phyloP scores from a whole-genome alignment of 1,284 basidiomycete species.

The Trametes hirsuta region DNA sequence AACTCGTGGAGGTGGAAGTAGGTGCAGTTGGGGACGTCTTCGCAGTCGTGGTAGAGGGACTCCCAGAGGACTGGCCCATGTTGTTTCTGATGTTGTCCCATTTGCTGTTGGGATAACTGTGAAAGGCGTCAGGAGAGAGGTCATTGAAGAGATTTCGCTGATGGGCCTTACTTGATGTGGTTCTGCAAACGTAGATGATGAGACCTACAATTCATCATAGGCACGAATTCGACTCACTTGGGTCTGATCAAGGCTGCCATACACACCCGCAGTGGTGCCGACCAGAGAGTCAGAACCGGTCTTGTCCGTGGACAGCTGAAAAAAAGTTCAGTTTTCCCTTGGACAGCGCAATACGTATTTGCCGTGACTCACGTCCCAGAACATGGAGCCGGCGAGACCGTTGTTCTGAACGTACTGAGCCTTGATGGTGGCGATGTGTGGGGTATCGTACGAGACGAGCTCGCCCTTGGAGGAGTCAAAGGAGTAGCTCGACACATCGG shows the following conservation, averaged over 20 bases:
- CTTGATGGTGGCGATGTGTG: slow-evolving; percentile 74
- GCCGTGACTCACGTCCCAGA: slow-evolving; percentile 65
- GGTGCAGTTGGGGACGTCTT: neutral
- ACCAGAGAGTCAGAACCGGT: slow-evolving; percentile 58
- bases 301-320: slow-evolving; percentile 67
- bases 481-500: slow-evolving; percentile 76
- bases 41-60: slow-evolving; percentile 27
- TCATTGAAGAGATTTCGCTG: too few species aligned
- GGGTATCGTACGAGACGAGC: slow-evolving; percentile 83
- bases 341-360: neutral
- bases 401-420: slow-evolving; percentile 72
- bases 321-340: slow-evolving; percentile 12
- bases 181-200: slow-evolving; percentile 44
- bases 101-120: slow-evolving; percentile 59
- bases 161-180: slow-evolving; percentile 50
- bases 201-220: neutral
- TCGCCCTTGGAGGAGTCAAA: slow-evolving; percentile 70
- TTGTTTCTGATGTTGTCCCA: slow-evolving; percentile 71
- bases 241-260: slow-evolving; percentile 63
- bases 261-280: slow-evolving; percentile 47
- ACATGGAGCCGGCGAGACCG: slow-evolving; percentile 80
- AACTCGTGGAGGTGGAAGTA: slow-evolving; percentile 28
- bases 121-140: neutral
- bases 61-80: slow-evolving; percentile 45
- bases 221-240: slow-evolving; percentile 31